Evolutionary conservation across 176 grass and related monocot species (phyloP), one percentile per base, ranked within the genome.

Genomic region (Triticum monococcum): DNA sequence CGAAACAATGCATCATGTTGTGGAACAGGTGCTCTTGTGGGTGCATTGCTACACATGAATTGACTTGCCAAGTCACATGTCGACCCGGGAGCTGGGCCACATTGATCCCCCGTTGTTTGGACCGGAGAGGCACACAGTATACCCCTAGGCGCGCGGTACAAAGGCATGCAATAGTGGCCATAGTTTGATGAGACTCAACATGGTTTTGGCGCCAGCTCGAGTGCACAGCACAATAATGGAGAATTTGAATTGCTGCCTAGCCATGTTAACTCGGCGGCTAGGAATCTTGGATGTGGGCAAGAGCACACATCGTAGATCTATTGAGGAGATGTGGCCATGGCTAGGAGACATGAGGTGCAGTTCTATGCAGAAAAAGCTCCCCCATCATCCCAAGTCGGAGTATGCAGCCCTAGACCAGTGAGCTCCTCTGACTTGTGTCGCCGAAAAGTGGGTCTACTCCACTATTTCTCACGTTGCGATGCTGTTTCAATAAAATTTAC

Each of bases 11-110:
- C 7, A 7, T 65, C 72, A 84, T 88, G 81, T 84, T 83, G 62
- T 54, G 6, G 65, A 56, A 72, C 65, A 79, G 73, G 52, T 14
- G 65, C 52, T 66, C 2, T 74, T 79, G 73, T 72, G 87, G 87
- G 62, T 65, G 63, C 79, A 76, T 28, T 45, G 62, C 54, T 81
- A 83, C 52, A 9, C 36, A 48, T 70, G 25, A 75, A 69, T 24
- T 41, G 68, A 75, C 23, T 23, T 72, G 87, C 41, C 75, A 26
- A 24, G 73, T 78, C 66, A 84, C 57, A 85, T 28, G 72, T 9
- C n/a, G 40, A 72, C 25, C 8, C 22, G 13, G 6, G 50, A n/a
- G 33, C 45, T 62, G 87, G 87, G 81, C 75, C 81, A 89, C 87
- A 83, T n/a, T 26, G 37, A 65, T 59, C 62, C 48, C 60, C 26